Percentiles rank a stretch among this genome's conserved stretches.
Evolutionary conservation across 2,329 filamentous ascomycete genomes (phyloP).

Genomic region (Thielaviopsis populi): DNA sequence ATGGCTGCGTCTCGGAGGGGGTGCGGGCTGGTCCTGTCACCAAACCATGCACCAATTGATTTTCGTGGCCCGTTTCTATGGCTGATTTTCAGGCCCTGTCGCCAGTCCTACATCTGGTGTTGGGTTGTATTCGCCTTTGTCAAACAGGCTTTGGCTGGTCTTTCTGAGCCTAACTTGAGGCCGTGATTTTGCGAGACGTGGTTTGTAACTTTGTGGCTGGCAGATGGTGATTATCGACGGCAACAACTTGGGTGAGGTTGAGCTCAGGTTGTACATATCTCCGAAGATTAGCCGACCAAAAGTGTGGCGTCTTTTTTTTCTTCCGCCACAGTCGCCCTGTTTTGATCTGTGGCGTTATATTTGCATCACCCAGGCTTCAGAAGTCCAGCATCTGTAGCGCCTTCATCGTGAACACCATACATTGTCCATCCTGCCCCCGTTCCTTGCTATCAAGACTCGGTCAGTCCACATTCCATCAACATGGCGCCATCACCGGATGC

Average conservation of each 20-base stretch:
- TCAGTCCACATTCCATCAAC: neutral
- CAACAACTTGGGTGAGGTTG: neutral
- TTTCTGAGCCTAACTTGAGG: neutral
- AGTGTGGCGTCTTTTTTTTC: neutral
- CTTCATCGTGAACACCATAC: neutral
- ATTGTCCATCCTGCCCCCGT: neutral
- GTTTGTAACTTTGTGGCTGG: neutral
- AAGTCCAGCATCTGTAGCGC: neutral
- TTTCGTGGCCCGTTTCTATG: neutral
- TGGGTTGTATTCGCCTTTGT: neutral
- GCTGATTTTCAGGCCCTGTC: neutral
- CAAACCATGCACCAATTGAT: neutral
- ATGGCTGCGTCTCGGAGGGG: neutral
- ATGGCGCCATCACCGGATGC: conserved; percentile 7
- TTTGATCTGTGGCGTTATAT: neutral
- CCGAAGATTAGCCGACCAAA: neutral
- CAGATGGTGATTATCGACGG: neutral
- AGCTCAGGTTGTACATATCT: neutral
- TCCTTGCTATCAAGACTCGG: neutral
- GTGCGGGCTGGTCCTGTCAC: neutral
- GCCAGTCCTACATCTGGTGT: neutral
- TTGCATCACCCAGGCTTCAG: neutral
- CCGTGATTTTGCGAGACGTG: neutral
- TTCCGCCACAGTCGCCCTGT: neutral
- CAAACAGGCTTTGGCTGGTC: neutral